Base-by-base conservation (phyloP, 257 asterid genomes). In the Salvia splendens region DNA sequence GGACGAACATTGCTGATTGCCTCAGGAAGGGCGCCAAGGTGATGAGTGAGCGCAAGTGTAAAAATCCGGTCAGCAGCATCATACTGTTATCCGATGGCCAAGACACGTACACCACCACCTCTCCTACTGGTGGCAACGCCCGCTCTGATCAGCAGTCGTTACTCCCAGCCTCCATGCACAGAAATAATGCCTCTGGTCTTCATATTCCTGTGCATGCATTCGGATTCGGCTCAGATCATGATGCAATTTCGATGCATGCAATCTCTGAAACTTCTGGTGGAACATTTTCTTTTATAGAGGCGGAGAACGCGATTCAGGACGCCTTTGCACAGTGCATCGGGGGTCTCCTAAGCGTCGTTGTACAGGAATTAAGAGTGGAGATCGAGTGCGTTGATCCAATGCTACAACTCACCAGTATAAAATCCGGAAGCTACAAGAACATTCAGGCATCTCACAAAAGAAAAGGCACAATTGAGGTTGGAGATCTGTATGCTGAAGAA, bases 251-350 rank as follows among this genome's bases (percentile, higher is more conserved):
- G 0, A 94, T 94, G 99, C 99, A 94, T 75, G 79, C 73, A 0
- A 84, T 94, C 59, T 82, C 99, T 0, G 96, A 94, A 72, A 53
- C 63, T 51, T 90, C 99, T 0, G 97, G 99, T 2, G 99, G 99
- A 32, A 94, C 99, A 0, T 94, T 94, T 79, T 94, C 99, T 5
- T 94, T 94, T 53, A 88, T 94, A 12, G 99, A 94, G 81, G 75
- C 87, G 0, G 97, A 94, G 65, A 69, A 48, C 5, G 89, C 85
- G 65, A 86, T 93, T 68, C 99, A 93, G 77, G 99, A 93, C n/a
- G 96, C 99, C 14, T 93, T 93, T 59, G 99, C 99, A 1, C 99
- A 93, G 75, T 93, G 99, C 82, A 90, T 93, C 15, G 99, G 99
- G 0, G 99, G 99, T 8, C 85, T 93, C 40, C 67, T 93, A 70